Evolutionary conservation across 78 protist genomes (phyloP).

Genomic region (Anaeramoeba flamelloides): DNA sequence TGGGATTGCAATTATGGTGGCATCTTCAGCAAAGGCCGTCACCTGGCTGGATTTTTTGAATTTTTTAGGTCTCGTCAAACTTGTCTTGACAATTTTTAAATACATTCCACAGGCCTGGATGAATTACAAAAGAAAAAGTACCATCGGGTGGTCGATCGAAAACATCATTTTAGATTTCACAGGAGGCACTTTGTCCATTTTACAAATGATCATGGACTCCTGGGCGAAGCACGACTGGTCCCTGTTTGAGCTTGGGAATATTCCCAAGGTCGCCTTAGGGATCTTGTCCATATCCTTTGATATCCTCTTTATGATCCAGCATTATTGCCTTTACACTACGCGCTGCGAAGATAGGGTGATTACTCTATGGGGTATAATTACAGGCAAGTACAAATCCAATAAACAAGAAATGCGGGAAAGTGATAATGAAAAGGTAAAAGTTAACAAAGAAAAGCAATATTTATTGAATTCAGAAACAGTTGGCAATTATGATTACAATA

Average conservation of each 20-base stretch:
- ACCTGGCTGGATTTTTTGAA: constrained; percentile 35
- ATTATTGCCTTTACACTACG: constrained; percentile 43
- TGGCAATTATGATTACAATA: too few species aligned
- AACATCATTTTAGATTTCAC: constrained; percentile 64
- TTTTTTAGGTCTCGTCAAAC: constrained; percentile 39
- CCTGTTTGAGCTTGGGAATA: constrained; percentile 50
- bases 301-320: constrained; percentile 64
- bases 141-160: constrained; percentile 67
- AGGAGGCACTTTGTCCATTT: constrained; percentile 58
- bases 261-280: constrained; percentile 60
- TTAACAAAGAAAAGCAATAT: too few species aligned
- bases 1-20: neutral
- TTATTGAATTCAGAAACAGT: too few species aligned
- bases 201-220: constrained; percentile 49
- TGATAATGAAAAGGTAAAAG: too few species aligned
- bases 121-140: constrained; percentile 43
- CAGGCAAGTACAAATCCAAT: too few species aligned
- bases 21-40: too few species aligned
- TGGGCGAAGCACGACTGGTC: constrained; percentile 19
- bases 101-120: constrained; percentile 8
- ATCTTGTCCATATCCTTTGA: constrained; percentile 52
- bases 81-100: constrained; percentile 33
- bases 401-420: too few species aligned
- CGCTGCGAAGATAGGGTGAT: too few species aligned
- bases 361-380: too few species aligned